Evolutionary conservation across 2,329 filamentous ascomycete genomes (phyloP), one percentile per base, ranked within the genome.

Genomic region (Knufia fluminis): DNA sequence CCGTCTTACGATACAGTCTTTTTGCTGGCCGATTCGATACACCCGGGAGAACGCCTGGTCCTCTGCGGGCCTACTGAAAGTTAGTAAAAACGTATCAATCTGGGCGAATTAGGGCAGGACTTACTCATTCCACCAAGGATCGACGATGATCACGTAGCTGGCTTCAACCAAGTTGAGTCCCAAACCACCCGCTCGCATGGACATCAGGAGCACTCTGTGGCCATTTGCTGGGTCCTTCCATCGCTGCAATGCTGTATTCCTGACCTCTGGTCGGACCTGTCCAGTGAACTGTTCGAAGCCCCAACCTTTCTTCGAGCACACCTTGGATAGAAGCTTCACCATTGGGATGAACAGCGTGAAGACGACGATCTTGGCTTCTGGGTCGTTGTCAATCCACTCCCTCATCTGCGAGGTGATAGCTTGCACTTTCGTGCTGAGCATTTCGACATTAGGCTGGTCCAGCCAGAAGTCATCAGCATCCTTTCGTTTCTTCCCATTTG

Each of bases 71-170:
- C n/a, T n/a, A n/a, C n/a, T n/a, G n/a, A n/a, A n/a, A n/a, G n/a
- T n/a, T n/a, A n/a, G n/a, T n/a, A n/a, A n/a, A n/a, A n/a, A n/a
- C n/a, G n/a, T n/a, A n/a, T n/a, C n/a, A n/a, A n/a, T n/a, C n/a
- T n/a, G n/a, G n/a, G n/a, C n/a, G n/a, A n/a, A n/a, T n/a, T n/a
- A n/a, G n/a, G n/a, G n/a, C n/a, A n/a, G n/a, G n/a, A n/a, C n/a
- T n/a, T n/a, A n/a, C 1, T 64, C 63, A 50, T 86, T 86, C 78
- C 79, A 87, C 76, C 77, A 81, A 0, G 69, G 64, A 26, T 82
- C 77, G 0, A 77, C 46, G 0, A 76, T 64, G 17, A 81, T 77
- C 19, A 78, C 73, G 2, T 76, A 71, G 42, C 77, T 79, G 1
- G 80, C 80, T 62, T 74, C 74, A 0, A 77, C 80, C 9, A 83